Conservation (phyloP, 768 basidiomycete genomes). For the Fomitopsis pulvina region DNA sequence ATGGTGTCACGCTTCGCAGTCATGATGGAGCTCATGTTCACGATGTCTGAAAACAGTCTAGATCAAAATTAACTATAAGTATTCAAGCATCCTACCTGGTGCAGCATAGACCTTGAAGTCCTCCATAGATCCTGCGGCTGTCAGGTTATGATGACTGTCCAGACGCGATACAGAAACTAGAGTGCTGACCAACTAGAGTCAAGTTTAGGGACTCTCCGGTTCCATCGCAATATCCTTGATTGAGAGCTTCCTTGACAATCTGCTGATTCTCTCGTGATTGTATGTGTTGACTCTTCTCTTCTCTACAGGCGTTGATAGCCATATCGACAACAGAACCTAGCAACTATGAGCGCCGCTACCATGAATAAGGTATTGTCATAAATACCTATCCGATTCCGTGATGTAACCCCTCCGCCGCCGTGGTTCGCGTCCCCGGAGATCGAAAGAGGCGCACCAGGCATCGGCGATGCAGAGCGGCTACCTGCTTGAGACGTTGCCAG, state of each 20-base stretch:
- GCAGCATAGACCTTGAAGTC: slow-evolving; percentile 57
- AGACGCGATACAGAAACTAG: not conserved
- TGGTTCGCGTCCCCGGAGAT: no score
- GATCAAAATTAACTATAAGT: no score
- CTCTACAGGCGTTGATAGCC: slow-evolving; percentile 66
- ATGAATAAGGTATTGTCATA: no score
- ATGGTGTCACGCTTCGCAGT: slow-evolving; percentile 47
- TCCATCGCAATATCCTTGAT: slow-evolving; percentile 80
- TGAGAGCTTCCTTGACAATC: slow-evolving; percentile 63
- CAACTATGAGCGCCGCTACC: not conserved
- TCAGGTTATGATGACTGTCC: slow-evolving; percentile 3
- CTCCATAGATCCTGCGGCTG: slow-evolving; percentile 49
- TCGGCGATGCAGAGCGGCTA: not conserved
- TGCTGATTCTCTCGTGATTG: slow-evolving; percentile 64
- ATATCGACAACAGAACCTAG: slow-evolving; percentile 60
- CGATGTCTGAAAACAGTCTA: slow-evolving; percentile 41
- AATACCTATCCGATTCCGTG: not conserved
- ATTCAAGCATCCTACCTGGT: slow-evolving; percentile 37
- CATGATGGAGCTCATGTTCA: slow-evolving; percentile 43
- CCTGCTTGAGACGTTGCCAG: not conserved
- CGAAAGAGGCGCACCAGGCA: no score
- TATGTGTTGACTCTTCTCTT: slow-evolving; percentile 56
- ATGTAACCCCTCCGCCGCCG: no score
- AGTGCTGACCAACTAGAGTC: slow-evolving; percentile 46
- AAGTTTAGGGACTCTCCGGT: slow-evolving; percentile 60